Percentiles rank a stretch among this genome's conserved stretches.
phyloP scores from a whole-genome alignment of 177 flowering plant genomes.

The Vitis hybrid region DNA sequence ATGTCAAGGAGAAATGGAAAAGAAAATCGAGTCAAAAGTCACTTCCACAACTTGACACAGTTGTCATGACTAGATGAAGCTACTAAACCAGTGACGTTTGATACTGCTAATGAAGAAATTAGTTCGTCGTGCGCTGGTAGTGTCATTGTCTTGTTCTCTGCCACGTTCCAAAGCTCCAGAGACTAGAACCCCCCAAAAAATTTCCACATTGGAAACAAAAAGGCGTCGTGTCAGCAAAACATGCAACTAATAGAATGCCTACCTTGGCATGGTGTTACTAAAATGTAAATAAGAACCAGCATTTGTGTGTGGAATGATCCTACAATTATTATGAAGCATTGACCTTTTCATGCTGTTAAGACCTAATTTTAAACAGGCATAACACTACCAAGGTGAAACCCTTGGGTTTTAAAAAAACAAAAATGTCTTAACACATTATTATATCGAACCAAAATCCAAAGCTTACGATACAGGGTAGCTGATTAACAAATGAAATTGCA shows the following conservation, averaged over 20 bases:
- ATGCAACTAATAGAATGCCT: background rate
- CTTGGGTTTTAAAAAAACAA: no score
- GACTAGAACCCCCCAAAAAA: constrained; percentile 20
- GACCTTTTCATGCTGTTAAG: no score
- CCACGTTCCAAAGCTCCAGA: constrained; percentile 64
- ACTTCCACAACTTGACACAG: constrained; percentile 71
- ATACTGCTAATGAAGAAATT: constrained; percentile 53
- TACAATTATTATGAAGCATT: no score
- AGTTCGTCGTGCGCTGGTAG: constrained; percentile 54
- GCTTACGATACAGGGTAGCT: no score
- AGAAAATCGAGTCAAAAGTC: constrained; percentile 7
- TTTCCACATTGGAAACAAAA: constrained; percentile 1
- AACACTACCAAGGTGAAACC: no score
- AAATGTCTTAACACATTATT: no score
- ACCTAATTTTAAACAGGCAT: no score
- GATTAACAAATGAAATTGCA: background rate
- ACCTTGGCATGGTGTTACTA: no score
- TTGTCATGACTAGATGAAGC: constrained; percentile 79
- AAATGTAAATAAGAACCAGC: no score
- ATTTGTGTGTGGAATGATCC: no score
- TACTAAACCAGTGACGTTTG: constrained; percentile 43
- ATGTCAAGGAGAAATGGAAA: background rate
- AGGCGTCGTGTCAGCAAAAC: background rate
- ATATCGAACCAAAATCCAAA: no score
- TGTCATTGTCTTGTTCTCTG: constrained; percentile 55